Percentiles rank a stretch among this genome's conserved stretches.
Conservation (phyloP, 2,329 filamentous ascomycete species). For the Penicillium corylophilum region DNA sequence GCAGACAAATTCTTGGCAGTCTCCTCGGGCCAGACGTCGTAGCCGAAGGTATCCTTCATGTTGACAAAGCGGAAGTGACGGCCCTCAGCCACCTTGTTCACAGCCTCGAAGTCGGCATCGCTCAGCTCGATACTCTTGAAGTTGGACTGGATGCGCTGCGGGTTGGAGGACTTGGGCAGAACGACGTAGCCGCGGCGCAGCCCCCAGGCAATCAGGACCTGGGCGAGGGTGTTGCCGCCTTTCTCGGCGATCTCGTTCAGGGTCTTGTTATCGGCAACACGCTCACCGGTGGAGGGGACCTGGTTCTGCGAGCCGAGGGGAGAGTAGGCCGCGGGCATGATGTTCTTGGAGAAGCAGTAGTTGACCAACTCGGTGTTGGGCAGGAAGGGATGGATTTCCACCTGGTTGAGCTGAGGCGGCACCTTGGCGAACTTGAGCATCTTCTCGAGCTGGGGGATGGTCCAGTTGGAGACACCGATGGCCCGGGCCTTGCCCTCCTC, state of each 20-base stretch:
- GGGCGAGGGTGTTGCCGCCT: constrained; percentile 58
- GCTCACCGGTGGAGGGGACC: constrained; percentile 67
- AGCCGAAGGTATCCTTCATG: constrained; percentile 79
- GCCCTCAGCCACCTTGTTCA: constrained; percentile 64
- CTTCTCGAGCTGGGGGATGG: constrained; percentile 49
- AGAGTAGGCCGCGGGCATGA: constrained; percentile 45
- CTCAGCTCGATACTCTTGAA: constrained; percentile 61
- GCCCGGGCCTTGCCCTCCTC: constrained; percentile 62
- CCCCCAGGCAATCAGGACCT: constrained; percentile 66
- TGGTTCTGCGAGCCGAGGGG: constrained; percentile 65
- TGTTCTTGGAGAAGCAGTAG: constrained; percentile 43
- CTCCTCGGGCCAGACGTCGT: constrained; percentile 68
- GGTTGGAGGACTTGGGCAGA: constrained; percentile 68
- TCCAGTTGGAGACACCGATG: constrained; percentile 79
- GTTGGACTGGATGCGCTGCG: constrained; percentile 67
- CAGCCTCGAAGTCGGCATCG: constrained; percentile 58
- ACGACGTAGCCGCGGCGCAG: constrained; percentile 65
- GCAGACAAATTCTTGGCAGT: constrained; percentile 34
- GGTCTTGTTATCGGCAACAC: constrained; percentile 58
- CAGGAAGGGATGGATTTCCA: constrained; percentile 50
- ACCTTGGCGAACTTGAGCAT: constrained; percentile 46
- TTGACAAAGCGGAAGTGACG: constrained; percentile 72
- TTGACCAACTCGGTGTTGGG: constrained; percentile 45
- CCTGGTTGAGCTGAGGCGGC: constrained; percentile 46
- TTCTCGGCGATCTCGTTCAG: constrained; percentile 60